These are phyloP conservation scores for Chlorella sp. DNA, from an alignment of 139 green algal species.

Conservation along the genomic window DNA sequence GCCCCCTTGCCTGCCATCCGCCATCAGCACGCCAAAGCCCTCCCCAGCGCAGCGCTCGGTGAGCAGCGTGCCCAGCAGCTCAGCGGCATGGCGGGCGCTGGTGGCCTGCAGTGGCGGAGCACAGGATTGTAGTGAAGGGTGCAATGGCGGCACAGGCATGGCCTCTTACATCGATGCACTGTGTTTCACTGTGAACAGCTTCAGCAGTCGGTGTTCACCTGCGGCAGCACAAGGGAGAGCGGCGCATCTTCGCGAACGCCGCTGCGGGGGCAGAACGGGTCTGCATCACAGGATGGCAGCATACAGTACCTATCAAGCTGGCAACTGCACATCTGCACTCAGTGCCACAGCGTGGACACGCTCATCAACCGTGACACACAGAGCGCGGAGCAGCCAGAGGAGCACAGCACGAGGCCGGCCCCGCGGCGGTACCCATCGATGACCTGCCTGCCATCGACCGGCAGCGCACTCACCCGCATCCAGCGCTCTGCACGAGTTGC, in stretches of 20 bases:
- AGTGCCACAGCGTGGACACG: too few relatives aligned
- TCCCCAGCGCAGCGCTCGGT: conserved; percentile 2
- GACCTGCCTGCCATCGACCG: too few relatives aligned
- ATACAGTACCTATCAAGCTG: neutral
- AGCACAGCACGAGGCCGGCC: too few relatives aligned
- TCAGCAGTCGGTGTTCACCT: too few relatives aligned
- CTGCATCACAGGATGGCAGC: neutral
- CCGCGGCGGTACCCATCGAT: too few relatives aligned
- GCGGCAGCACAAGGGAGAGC: conserved; percentile 14
- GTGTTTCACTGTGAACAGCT: too few relatives aligned
- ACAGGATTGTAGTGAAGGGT: too few relatives aligned
- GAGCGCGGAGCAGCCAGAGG: too few relatives aligned
- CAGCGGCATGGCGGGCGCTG: neutral
- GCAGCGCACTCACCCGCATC: neutral
- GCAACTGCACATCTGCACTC: neutral
- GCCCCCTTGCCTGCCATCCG: neutral
- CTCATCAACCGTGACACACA: too few relatives aligned
- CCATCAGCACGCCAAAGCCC: conserved; percentile 18
- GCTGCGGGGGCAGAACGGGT: neutral
- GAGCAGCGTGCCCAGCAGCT: conserved; percentile 13
- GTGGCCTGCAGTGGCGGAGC: too few relatives aligned
- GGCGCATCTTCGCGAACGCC: conserved; percentile 4
- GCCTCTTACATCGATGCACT: too few relatives aligned
- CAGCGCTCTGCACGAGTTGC: neutral
- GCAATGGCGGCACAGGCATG: too few relatives aligned